Conservation (phyloP, 1,284 basidiomycete species). For the Abortiporus biennis region DNA sequence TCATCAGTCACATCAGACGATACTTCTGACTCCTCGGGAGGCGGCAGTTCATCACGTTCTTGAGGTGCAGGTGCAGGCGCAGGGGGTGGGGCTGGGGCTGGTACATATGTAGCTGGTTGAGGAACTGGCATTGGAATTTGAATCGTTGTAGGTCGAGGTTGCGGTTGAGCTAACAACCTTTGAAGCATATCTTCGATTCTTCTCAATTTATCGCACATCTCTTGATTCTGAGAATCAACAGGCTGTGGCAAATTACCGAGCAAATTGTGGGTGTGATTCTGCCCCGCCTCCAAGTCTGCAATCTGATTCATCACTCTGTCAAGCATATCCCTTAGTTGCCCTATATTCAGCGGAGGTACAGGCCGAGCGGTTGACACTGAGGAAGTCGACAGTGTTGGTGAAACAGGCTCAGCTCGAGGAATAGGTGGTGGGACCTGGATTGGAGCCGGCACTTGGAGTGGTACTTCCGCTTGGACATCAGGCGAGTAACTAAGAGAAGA, state of each 20-base stretch:
- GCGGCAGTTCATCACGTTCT: too few species aligned
- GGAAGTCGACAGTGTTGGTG: slow-evolving; percentile 30
- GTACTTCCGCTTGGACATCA: background rate
- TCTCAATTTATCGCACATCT: slow-evolving; percentile 31
- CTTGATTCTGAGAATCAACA: slow-evolving; percentile 30
- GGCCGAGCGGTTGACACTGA: slow-evolving; percentile 42
- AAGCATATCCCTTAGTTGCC: slow-evolving; percentile 38
- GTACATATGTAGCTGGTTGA: background rate
- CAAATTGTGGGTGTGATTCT: slow-evolving; percentile 46
- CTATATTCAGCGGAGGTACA: slow-evolving; percentile 24
- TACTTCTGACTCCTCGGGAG: background rate
- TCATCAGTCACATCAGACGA: slow-evolving; percentile 16
- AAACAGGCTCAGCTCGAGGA: too few species aligned
- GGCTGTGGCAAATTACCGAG: slow-evolving; percentile 33
- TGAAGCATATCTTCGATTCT: slow-evolving; percentile 39
- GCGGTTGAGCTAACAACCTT: slow-evolving; percentile 6
- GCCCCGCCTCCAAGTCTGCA: slow-evolving; percentile 48
- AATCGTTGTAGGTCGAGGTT: slow-evolving; percentile 5
- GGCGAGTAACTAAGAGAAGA: slow-evolving; percentile 3
- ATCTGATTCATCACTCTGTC: slow-evolving; percentile 46
- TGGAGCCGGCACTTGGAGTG: slow-evolving; percentile 3
- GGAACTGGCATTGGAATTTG: background rate
- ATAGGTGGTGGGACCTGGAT: slow-evolving; percentile 2
- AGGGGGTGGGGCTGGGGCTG: slow-evolving; percentile 2
- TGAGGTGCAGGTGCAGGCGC: slow-evolving; percentile 8